Evolutionary conservation across 495 filamentous ascomycete species (phyloP).

Genomic region (Hypoxylon fuscum): DNA sequence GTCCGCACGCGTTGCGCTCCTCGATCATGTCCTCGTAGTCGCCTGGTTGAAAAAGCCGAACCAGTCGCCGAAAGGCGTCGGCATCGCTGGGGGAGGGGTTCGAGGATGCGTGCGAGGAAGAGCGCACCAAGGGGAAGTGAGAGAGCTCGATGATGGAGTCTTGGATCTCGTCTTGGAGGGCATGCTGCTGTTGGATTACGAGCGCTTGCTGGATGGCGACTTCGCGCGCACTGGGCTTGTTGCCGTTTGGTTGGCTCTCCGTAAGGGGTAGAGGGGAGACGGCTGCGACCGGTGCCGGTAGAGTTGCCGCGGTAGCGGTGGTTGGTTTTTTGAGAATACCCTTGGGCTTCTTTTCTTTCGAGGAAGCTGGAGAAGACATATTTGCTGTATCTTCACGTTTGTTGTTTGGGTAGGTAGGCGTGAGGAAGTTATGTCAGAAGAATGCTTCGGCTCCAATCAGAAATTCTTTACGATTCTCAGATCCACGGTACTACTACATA

Average conservation of each 20-base stretch:
- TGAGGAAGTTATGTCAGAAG: not conserved
- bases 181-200: conserved; percentile 78
- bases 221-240: conserved; percentile 55
- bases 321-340: conserved; percentile 65
- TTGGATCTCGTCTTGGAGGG: conserved; percentile 65
- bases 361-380: conserved; percentile 16
- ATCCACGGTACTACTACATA: not conserved
- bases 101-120: conserved; percentile 58
- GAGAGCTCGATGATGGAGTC: conserved; percentile 73
- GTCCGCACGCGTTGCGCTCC: conserved; percentile 81
- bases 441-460: not conserved
- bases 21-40: conserved; percentile 89
- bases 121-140: conserved; percentile 69
- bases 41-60: conserved; percentile 78
- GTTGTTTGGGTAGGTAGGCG: not conserved
- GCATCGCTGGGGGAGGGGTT: conserved; percentile 67
- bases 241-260: conserved; percentile 23
- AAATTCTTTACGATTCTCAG: not conserved
- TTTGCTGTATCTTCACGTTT: not conserved
- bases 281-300: conserved; percentile 37
- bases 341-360: conserved; percentile 47
- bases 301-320: conserved; percentile 38
- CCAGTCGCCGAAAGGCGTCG: conserved; percentile 61
- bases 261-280: conserved; percentile 32
- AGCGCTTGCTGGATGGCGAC: conserved; percentile 82